Base-by-base conservation (phyloP, 306 rosid genomes). In the Carpinus fangiana region DNA sequence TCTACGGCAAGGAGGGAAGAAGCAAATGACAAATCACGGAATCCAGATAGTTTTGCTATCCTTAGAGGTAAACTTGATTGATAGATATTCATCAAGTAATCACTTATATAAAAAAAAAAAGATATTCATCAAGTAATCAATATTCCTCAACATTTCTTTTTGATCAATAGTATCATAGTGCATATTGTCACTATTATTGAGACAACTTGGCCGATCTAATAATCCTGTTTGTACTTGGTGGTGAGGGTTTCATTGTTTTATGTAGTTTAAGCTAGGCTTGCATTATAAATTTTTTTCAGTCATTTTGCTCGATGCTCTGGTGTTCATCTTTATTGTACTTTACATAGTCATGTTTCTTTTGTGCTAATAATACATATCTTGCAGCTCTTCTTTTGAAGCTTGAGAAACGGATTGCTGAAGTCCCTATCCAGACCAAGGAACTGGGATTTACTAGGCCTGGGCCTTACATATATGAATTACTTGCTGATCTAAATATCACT, bases 351-450 rank as follows among this genome's bases (percentile, higher is more conserved):
- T 51, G 21, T 23, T 12, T 59, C 47, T 75, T 78, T 61, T 84
- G 47, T 8, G 68, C 56, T 75, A 68, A 43, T 81, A 28, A 75
- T 75, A 78, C 79, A 46, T 84, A 54, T 89, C 72, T 83, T 85
- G 84, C 90, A 94, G 97, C 97, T 51, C 97, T 90, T 80, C 97
- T 94, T 80, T 78, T 90, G 83, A 92, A 94, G 85, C 97, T 94
- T 82, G 98, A 92, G 86, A 92, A 90, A 82, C 84, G 91, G 70
- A 94, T 92, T 84, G 88, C 97, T 74, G 97, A 94, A 79, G 91
- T 94, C 75, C 96, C 91, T 84, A 86, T 92, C 36, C 86, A 81
- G 73, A 90, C 97, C 47, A 94, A 90, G 92, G 97, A 94, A 81
- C 52, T 87, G 77, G 98, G 97, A 62, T 92, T 76, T 86, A 90